These are phyloP conservation scores for Sporothrix mexicana DNA, from an alignment of 2,329 filamentous ascomycete genomes.

Conservation along the genomic window DNA sequence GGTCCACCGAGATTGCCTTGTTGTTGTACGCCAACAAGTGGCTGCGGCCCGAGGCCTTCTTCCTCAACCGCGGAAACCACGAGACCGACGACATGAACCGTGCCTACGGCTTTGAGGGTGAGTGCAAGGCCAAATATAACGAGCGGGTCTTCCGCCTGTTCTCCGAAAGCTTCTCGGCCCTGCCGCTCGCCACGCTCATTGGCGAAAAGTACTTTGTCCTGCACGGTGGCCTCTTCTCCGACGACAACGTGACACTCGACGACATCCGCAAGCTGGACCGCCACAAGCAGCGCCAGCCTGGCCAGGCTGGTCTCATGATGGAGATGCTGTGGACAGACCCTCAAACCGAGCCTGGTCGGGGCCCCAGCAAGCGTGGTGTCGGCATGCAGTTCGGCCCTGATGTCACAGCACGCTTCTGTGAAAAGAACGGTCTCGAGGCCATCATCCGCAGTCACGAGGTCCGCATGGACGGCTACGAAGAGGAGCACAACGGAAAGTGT, in stretches of 20 bases:
- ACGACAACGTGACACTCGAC: constrained; percentile 89
- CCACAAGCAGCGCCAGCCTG: constrained; percentile 59
- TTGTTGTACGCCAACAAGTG: constrained; percentile 96
- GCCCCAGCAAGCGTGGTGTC: constrained; percentile 94
- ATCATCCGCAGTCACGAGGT: constrained; percentile 98
- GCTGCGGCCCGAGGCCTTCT: constrained; percentile 85
- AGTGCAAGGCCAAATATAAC: constrained; percentile 98
- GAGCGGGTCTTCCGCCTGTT: constrained; percentile 94
- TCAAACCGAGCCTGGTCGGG: constrained; percentile 81
- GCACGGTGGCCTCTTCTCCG: constrained; percentile 93
- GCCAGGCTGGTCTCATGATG: constrained; percentile 97
- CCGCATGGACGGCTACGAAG: constrained; percentile 98
- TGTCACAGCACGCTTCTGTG: constrained; percentile 94
- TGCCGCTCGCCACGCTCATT: constrained; percentile 90
- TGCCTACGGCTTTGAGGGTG: constrained; percentile 97
- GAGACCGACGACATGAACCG: constrained; percentile 99
- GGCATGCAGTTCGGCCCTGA: constrained; percentile 97
- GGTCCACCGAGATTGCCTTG: constrained; percentile 96
- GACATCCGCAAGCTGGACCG: constrained; percentile 71
- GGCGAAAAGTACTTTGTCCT: constrained; percentile 90
- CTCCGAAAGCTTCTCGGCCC: constrained; percentile 94
- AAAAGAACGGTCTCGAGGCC: constrained; percentile 91
- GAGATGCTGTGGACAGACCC: constrained; percentile 99
- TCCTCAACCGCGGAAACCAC: constrained; percentile 97
- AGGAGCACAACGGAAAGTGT: constrained; percentile 93